These are phyloP conservation scores for Harringtonia lauricola DNA, from an alignment of 2,329 filamentous ascomycete species.

Conservation along the genomic window DNA sequence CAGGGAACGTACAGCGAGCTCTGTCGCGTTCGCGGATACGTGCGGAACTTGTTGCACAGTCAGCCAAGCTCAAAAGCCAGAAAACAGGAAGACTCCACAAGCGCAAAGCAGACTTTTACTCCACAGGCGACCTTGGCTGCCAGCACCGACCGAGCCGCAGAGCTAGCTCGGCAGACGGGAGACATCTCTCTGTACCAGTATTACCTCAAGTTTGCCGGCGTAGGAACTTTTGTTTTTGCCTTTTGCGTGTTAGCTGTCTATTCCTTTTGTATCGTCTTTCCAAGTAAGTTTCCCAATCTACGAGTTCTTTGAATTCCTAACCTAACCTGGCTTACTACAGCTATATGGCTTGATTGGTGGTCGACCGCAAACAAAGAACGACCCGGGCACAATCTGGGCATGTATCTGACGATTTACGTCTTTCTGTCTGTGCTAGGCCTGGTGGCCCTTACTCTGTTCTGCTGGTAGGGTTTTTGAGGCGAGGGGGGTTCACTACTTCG, in stretches of 20 bases:
- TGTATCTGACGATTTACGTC: conserved; percentile 4
- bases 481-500: too few species aligned
- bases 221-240: not conserved
- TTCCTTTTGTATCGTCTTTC: conserved; percentile 16
- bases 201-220: not conserved
- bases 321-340: not conserved
- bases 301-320: not conserved
- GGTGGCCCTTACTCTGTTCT: not conserved
- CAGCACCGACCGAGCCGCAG: not conserved
- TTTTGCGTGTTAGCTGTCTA: conserved; percentile 11
- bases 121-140: not conserved
- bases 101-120: not conserved
- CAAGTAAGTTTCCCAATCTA: conserved; percentile 6
- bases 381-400: conserved; percentile 1
- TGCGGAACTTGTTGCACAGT: conserved; percentile 10
- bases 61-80: not conserved
- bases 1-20: not conserved
- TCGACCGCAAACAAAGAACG: conserved; percentile 2
- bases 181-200: conserved; percentile 2
- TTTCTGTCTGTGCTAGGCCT: conserved; percentile 1
- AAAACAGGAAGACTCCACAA: not conserved
- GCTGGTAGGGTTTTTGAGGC: not conserved
- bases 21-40: not conserved
- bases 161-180: not conserved
- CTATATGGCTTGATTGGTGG: conserved; percentile 17